Conservation (phyloP, 805 yeast genomes). For the Naumovozyma baii region DNA sequence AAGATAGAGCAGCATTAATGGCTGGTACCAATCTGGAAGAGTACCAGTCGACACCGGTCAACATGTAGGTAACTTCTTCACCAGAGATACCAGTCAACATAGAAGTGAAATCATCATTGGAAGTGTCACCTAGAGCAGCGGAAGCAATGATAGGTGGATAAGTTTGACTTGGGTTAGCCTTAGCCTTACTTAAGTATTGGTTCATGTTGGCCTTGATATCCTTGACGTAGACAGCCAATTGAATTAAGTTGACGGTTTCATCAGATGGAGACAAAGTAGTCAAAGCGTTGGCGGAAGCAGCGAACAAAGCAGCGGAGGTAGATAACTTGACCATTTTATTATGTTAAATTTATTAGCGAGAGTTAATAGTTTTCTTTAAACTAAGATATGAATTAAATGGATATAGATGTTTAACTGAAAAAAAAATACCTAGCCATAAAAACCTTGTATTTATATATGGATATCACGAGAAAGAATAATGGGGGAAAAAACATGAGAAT, state of each 20-base stretch:
- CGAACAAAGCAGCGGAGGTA: conserved; percentile 1
- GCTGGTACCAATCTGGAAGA: conserved; percentile 22
- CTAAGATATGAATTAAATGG: too few relatives aligned
- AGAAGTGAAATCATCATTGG: conserved; percentile 28
- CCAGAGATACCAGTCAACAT: conserved; percentile 19
- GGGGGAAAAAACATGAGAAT: too few relatives aligned
- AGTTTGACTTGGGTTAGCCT: conserved; percentile 7
- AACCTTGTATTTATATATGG: too few relatives aligned
- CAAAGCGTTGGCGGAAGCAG: conserved; percentile 6
- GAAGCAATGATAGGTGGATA: conserved; percentile 4
- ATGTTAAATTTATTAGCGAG: background rate
- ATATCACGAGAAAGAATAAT: too few relatives aligned
- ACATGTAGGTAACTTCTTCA: conserved; percentile 19
- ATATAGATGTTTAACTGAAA: too few relatives aligned
- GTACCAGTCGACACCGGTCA: conserved; percentile 32
- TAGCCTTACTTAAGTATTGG: conserved; percentile 4
- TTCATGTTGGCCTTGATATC: conserved; percentile 6
- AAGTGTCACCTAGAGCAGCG: conserved; percentile 3
- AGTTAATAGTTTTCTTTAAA: background rate
- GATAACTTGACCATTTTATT: conserved; percentile 1
- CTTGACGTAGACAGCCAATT: conserved; percentile 6
- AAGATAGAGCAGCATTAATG: conserved; percentile 1
- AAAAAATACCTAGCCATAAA: too few relatives aligned
- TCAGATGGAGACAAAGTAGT: conserved; percentile 4
- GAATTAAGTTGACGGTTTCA: conserved; percentile 1